Evolutionary conservation across 805 yeast species (phyloP).

Genomic region (Priceomyces medius): DNA sequence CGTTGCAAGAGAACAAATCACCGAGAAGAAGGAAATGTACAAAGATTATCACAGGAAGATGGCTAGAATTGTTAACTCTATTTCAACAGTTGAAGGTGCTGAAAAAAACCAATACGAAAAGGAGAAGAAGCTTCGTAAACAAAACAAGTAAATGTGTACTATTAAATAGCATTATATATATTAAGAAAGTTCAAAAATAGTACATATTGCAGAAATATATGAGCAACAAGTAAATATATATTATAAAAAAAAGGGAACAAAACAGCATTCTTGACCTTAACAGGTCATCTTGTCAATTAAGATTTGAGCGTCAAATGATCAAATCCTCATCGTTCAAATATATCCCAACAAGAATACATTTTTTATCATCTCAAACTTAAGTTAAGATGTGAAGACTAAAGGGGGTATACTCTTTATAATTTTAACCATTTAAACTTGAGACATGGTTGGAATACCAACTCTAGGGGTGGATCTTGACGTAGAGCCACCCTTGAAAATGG

Average conservation of each 20-base stretch:
- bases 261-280: not conserved
- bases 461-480: conserved; percentile 53
- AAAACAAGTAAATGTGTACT: conserved; percentile 17
- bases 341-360: too few relatives aligned
- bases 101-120: conserved; percentile 90
- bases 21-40: conserved; percentile 71
- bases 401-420: not conserved
- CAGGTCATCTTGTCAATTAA: too few relatives aligned
- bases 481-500: conserved; percentile 49
- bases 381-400: not conserved
- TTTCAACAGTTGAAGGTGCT: conserved; percentile 92
- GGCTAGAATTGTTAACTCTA: conserved; percentile 81
- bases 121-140: conserved; percentile 68
- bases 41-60: conserved; percentile 85
- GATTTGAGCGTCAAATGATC: too few relatives aligned
- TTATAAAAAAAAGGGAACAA: not conserved
- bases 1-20: conserved; percentile 80
- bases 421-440: conserved; percentile 72
- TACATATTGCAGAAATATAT: conserved; percentile 1
- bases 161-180: conserved; percentile 2
- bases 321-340: too few relatives aligned
- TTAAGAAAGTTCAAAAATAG: not conserved
- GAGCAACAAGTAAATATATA: too few relatives aligned
- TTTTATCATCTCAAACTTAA: too few relatives aligned
- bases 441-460: conserved; percentile 87